Evolutionary conservation across 176 grass and related monocot species (phyloP).

Genomic region (Luzula sylvatica): DNA sequence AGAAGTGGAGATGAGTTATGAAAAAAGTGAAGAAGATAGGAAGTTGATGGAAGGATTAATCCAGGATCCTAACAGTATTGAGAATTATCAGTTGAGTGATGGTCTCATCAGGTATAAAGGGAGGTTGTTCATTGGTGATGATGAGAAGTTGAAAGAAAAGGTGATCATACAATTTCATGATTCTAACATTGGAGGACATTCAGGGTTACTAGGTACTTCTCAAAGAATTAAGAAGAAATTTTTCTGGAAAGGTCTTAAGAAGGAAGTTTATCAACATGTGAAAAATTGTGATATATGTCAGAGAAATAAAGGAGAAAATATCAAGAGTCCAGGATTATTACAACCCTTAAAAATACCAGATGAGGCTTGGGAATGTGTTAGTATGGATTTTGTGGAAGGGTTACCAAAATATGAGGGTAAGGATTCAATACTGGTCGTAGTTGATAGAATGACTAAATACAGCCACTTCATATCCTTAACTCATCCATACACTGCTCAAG

Average conservation of each 20-base stretch:
- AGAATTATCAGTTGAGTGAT: not conserved
- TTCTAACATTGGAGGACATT: not conserved
- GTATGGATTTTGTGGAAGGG: not conserved
- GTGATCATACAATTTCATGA: not conserved
- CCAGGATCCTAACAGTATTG: too few species aligned
- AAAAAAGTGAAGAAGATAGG: too few species aligned
- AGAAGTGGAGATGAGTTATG: too few species aligned
- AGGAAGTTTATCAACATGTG: not conserved
- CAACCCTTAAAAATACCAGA: not conserved
- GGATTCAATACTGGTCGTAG: not conserved
- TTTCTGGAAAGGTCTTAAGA: not conserved
- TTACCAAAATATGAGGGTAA: not conserved
- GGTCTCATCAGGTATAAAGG: not conserved
- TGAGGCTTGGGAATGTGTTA: not conserved
- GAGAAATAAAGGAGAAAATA: not conserved
- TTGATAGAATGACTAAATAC: not conserved
- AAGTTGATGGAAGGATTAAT: too few species aligned
- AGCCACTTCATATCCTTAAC: not conserved
- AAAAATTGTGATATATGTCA: not conserved
- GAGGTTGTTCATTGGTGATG: not conserved
- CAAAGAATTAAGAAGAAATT: not conserved
- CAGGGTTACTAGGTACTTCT: not conserved
- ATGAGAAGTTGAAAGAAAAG: not conserved
- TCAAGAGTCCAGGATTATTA: not conserved
- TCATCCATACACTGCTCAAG: not conserved